Base-by-base conservation (phyloP, 1,139 yeast species). In the Blastobotrys ciferrii region DNA sequence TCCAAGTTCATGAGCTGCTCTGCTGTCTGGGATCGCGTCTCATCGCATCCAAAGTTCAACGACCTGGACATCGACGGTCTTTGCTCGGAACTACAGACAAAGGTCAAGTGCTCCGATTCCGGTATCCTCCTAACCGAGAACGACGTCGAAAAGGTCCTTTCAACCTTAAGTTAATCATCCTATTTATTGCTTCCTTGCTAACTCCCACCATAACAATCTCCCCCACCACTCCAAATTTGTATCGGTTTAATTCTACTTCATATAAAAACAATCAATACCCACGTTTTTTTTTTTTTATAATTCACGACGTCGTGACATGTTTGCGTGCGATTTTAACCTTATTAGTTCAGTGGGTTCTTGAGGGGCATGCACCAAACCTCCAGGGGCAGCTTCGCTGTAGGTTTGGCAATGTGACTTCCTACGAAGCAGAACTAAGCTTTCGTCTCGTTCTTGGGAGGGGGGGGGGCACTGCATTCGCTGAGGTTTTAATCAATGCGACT, bases 11-110 rank as follows among this genome's bases (percentile, higher is more conserved):
- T 87, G 68, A 78, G 80, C 61, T 92, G 98, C 67, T 81, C 95
- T 0, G 97, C 89, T 59, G 85, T 91, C 18, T 92, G 98, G 98
- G 98, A 91, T 66, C 78, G 98, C 62, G 86, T 92, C 36, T 87
- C 96, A 2, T 72, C 95, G 13, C 97, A 92, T 73, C 98, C 98
- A 32, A 82, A 85, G 65, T 92, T 91, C 67, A 82, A 94, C 4
- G 96, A 91, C 53, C 75, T 92, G 50, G 98, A 92, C 67, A 89
- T 92, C 56, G 97, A 91, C 65, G 94, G 96, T 1, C 77, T 92
- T 62, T 92, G 98, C 75, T 67, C 72, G 36, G 98, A 92, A 68
- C 76, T 92, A 64, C 84, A 91, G 69, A 71, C 82, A 39, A 92
- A 91, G 76, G 98, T 98, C n/a, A 89, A 88, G 68, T 92, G 98